These are phyloP conservation scores for Stachybotrys chlorohalonatus DNA, from an alignment of 2,329 filamentous ascomycete species.

Conservation along the genomic window DNA sequence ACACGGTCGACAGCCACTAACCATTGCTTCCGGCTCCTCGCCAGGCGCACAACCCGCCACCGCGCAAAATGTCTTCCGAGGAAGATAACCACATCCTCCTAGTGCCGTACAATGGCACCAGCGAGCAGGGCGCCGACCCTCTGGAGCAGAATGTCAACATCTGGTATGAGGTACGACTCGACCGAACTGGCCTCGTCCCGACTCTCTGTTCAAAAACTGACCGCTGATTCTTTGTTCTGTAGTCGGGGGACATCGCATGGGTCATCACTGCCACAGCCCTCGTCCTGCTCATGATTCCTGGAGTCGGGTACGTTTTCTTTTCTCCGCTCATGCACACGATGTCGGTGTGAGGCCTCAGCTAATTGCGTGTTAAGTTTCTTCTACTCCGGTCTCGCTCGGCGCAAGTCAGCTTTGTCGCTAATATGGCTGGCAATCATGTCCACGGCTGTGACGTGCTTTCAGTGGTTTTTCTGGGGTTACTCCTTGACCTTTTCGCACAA, in stretches of 20 bases:
- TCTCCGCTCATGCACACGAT: background rate
- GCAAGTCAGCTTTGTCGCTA: slow-evolving; percentile 81
- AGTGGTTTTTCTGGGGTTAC: slow-evolving; percentile 95
- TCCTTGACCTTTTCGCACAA: slow-evolving; percentile 74
- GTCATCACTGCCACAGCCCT: slow-evolving; percentile 74
- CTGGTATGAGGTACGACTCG: slow-evolving; percentile 57
- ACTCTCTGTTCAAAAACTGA: slow-evolving; percentile 12
- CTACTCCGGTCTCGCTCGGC: slow-evolving; percentile 80
- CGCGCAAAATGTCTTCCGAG: slow-evolving; percentile 8
- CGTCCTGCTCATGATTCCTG: slow-evolving; percentile 86
- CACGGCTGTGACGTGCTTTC: slow-evolving; percentile 72
- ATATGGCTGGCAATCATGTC: slow-evolving; percentile 91
- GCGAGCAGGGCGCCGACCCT: slow-evolving; percentile 58
- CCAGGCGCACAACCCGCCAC: background rate
- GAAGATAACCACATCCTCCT: slow-evolving; percentile 37
- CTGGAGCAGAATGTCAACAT: slow-evolving; percentile 63
- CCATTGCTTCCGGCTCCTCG: background rate
- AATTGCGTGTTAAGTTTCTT: slow-evolving; percentile 52
- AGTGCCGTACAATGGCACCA: slow-evolving; percentile 56
- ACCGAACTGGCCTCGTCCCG: slow-evolving; percentile 2
- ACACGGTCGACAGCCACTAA: background rate
- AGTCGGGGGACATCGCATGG: slow-evolving; percentile 80
- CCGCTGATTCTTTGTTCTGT: slow-evolving; percentile 2
- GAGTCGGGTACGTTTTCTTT: slow-evolving; percentile 53
- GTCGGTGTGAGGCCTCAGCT: background rate